A percentile compares a stretch with the other conserved stretches of the same genome.
These are phyloP conservation scores for Claviceps maximensis DNA, from an alignment of 2,329 filamentous ascomycete species.

Conservation along the genomic window DNA sequence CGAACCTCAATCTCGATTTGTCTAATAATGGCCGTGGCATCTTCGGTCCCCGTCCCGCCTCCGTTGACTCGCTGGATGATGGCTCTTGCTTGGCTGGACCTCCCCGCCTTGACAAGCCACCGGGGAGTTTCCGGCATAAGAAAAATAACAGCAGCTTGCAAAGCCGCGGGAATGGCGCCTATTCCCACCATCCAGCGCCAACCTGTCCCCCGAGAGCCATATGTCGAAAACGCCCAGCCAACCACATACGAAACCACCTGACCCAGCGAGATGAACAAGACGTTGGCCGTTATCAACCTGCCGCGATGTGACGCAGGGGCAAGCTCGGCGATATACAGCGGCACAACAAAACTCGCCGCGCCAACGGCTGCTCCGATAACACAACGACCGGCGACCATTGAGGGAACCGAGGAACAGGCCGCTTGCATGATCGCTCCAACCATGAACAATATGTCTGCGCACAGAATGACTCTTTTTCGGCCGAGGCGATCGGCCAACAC, in stretches of 20 bases:
- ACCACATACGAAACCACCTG: conserved; percentile 81
- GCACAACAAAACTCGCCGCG: conserved; percentile 68
- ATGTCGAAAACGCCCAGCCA: conserved; percentile 60
- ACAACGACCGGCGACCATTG: conserved; percentile 55
- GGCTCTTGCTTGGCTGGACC: conserved; percentile 43
- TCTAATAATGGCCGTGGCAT: conserved; percentile 48
- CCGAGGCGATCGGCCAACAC: conserved; percentile 49
- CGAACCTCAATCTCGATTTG: conserved; percentile 62
- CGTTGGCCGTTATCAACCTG: conserved; percentile 66
- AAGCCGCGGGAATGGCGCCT: conserved; percentile 59
- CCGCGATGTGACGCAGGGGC: conserved; percentile 66
- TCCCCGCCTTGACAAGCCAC: conserved; percentile 64
- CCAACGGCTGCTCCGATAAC: conserved; percentile 63
- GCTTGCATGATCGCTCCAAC: conserved; percentile 55
- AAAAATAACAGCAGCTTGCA: conserved; percentile 56
- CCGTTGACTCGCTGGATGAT: conserved; percentile 57
- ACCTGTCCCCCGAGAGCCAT: conserved; percentile 37
- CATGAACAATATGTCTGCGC: conserved; percentile 55
- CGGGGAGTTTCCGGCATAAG: conserved; percentile 80
- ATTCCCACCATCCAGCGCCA: conserved; percentile 92
- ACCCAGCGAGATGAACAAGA: conserved; percentile 73
- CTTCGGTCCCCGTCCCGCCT: conserved; percentile 25
- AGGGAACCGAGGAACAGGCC: conserved; percentile 37
- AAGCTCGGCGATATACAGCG: conserved; percentile 79
- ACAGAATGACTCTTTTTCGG: conserved; percentile 48